Conservation (phyloP, 148 eudicot species). For the Beta vulgaris region DNA sequence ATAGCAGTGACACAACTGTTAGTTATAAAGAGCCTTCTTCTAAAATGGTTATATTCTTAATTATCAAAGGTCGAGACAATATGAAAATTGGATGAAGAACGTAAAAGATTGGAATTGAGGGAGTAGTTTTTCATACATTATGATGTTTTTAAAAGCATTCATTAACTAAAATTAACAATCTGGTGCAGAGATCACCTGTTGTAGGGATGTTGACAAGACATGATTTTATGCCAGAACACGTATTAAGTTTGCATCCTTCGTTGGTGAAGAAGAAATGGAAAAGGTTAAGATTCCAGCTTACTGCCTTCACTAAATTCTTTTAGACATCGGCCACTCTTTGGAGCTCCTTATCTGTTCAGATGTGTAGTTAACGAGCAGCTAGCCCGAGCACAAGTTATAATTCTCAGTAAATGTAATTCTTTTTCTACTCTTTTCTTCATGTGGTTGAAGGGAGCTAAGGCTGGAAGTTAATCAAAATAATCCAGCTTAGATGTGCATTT, state of each 20-base stretch:
- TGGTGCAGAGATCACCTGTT: constrained; percentile 76
- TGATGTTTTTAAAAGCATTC: not conserved
- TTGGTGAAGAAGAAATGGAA: constrained; percentile 55
- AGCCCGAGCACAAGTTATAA: not conserved
- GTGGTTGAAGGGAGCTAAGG: not conserved
- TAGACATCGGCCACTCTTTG: constrained; percentile 4
- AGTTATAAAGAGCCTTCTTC: no score
- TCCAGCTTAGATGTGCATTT: not conserved
- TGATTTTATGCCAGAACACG: constrained; percentile 90
- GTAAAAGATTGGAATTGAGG: not conserved
- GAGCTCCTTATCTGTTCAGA: constrained; percentile 2
- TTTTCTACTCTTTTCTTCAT: not conserved
- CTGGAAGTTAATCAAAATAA: not conserved
- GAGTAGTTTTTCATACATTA: not conserved
- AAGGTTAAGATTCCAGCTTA: constrained; percentile 49
- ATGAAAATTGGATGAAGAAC: not conserved
- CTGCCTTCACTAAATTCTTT: constrained; percentile 33
- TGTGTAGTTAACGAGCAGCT: not conserved
- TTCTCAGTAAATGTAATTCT: no score
- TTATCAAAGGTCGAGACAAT: not conserved
- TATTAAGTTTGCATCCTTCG: constrained; percentile 60
- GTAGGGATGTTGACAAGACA: constrained; percentile 95
- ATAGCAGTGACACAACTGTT: no score
- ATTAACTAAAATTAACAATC: constrained; percentile 8
- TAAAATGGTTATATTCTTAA: no score